Percentiles rank a stretch among this genome's conserved stretches.
These are phyloP conservation scores for Paecilomyces fulvus DNA, from an alignment of 2,329 filamentous ascomycete species.

Conservation along the genomic window DNA sequence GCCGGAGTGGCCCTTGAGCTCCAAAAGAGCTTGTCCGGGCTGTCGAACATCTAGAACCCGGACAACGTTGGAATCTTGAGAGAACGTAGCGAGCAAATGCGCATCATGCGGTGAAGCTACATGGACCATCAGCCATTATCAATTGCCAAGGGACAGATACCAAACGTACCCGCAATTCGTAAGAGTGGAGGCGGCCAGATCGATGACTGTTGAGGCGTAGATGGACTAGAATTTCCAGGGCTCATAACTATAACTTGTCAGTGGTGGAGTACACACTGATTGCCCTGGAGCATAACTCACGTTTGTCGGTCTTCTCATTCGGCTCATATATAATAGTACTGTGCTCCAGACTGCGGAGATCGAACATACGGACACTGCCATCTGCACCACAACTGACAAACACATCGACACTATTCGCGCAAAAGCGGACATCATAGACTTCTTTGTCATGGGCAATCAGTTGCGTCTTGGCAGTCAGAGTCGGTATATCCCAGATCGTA, in stretches of 20 bases:
- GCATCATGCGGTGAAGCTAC: conserved; percentile 85
- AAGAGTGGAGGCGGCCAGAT: conserved; percentile 51
- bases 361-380: conserved; percentile 97
- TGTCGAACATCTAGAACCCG: conserved; percentile 94
- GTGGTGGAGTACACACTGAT: conserved; percentile 3
- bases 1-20: conserved; percentile 80
- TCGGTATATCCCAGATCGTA: conserved; percentile 99
- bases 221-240: conserved; percentile 56
- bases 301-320: conserved; percentile 67
- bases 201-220: conserved; percentile 51
- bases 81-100: conserved; percentile 94
- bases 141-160: neutral
- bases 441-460: conserved; percentile 98
- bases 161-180: conserved; percentile 33
- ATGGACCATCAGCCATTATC: conserved; percentile 6
- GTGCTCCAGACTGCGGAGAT: conserved; percentile 89
- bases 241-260: conserved; percentile 32
- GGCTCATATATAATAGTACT: conserved; percentile 99
- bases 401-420: conserved; percentile 95
- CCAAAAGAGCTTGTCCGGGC: conserved; percentile 86
- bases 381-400: conserved; percentile 98
- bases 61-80: conserved; percentile 83
- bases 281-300: conserved; percentile 36
- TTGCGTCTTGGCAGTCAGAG: conserved; percentile 94
- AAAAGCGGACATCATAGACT: conserved; percentile 97